These are phyloP conservation scores for Manihot esculenta DNA, from an alignment of 441 rosid species.

Conservation along the genomic window DNA sequence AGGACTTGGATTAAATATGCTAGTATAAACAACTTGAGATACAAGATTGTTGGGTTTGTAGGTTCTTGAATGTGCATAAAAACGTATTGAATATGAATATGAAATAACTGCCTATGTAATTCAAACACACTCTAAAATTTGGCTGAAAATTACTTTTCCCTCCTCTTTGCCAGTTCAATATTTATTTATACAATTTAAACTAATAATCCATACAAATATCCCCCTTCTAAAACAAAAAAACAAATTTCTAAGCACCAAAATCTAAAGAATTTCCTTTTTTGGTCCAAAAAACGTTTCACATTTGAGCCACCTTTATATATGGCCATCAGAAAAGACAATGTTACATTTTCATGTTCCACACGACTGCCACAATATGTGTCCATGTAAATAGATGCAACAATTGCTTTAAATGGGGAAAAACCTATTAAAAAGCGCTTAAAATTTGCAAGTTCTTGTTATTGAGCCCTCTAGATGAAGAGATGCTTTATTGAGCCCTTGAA, in stretches of 20 bases:
- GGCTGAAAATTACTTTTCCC: neutral
- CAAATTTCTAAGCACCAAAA: too few relatives aligned
- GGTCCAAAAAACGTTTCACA: too few relatives aligned
- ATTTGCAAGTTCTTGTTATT: neutral
- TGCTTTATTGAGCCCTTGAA: neutral
- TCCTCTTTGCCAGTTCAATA: neutral
- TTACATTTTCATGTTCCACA: too few relatives aligned
- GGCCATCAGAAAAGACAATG: too few relatives aligned
- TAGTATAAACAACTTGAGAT: neutral
- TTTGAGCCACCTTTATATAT: too few relatives aligned
- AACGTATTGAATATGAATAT: neutral
- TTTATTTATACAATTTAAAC: neutral
- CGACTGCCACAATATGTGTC: neutral
- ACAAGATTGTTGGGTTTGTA: too few relatives aligned
- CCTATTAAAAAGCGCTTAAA: too few relatives aligned
- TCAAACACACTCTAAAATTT: neutral
- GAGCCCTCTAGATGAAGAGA: neutral
- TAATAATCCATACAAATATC: too few relatives aligned
- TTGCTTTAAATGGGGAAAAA: neutral
- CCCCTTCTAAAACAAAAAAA: too few relatives aligned
- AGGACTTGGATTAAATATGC: neutral
- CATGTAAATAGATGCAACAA: neutral
- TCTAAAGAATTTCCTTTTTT: too few relatives aligned
- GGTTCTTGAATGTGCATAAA: too few relatives aligned
- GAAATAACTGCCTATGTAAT: neutral